Conservation (phyloP, 2,329 filamentous ascomycete genomes). For the Mariannaea elegans region DNA sequence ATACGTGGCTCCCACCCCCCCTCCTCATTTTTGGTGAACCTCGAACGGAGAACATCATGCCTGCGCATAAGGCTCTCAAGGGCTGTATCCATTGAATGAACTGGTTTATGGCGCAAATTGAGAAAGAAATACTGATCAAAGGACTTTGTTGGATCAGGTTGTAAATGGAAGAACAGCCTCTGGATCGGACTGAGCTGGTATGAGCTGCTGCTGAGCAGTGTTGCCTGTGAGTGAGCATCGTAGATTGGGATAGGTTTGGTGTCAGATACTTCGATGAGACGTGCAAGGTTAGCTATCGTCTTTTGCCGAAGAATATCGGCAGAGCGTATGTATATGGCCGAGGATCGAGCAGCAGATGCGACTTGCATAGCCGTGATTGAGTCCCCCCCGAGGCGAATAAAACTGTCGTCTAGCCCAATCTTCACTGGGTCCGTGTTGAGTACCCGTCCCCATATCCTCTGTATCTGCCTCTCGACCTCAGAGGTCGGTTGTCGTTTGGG, state of each 20-base stretch:
- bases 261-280: neutral
- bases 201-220: too few relatives aligned
- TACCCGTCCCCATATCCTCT: neutral
- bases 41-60: neutral
- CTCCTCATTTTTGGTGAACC: too few relatives aligned
- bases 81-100: neutral
- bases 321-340: neutral
- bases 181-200: constrained; percentile 24
- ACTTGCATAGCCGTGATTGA: neutral
- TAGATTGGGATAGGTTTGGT: neutral
- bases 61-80: neutral
- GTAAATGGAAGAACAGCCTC: constrained; percentile 10
- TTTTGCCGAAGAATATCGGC: neutral
- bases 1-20: neutral
- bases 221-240: neutral
- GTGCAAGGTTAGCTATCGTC: neutral
- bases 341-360: neutral
- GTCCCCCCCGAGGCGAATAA: neutral
- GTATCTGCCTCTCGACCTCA: neutral
- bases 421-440: neutral
- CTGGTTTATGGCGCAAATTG: neutral
- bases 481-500: neutral
- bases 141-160: constrained; percentile 1
- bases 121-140: constrained; percentile 18
- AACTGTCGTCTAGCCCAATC: neutral